Conservation (phyloP, 257 asterid genomes). For the Solanum neorickii region DNA sequence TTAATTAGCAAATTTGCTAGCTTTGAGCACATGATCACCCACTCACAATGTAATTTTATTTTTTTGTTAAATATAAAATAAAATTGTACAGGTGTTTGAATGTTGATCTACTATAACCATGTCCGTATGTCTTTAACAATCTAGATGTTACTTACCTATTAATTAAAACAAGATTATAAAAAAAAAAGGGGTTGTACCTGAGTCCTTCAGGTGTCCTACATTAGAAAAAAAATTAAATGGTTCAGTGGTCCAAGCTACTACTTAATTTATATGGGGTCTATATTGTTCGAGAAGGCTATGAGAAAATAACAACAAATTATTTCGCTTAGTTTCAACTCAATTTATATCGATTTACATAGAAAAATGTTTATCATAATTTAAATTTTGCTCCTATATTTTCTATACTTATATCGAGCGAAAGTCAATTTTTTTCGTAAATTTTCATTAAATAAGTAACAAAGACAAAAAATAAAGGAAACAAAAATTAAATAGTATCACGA, state of each 20-base stretch:
- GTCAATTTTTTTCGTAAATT: not conserved
- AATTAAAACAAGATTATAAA: not conserved
- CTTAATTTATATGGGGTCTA: not conserved
- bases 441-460: too few species aligned
- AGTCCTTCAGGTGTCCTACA: not conserved
- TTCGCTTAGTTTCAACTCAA: not conserved
- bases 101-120: not conserved
- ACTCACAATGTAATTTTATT: not conserved
- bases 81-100: not conserved
- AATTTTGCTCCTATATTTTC: too few species aligned
- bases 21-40: not conserved
- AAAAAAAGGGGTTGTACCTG: not conserved
- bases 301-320: not conserved
- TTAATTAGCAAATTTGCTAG: not conserved
- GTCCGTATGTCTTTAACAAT: not conserved
- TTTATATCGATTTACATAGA: too few species aligned
- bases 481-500: too few species aligned
- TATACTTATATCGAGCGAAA: not conserved
- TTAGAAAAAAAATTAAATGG: not conserved
- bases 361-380: too few species aligned
- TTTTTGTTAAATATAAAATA: too few species aligned
- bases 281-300: not conserved
- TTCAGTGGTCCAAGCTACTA: not conserved
- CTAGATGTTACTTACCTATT: not conserved
- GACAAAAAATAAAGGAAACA: too few species aligned